phyloP scores from a whole-genome alignment of 441 rosid genomes.

The Caryocar brasiliense region DNA sequence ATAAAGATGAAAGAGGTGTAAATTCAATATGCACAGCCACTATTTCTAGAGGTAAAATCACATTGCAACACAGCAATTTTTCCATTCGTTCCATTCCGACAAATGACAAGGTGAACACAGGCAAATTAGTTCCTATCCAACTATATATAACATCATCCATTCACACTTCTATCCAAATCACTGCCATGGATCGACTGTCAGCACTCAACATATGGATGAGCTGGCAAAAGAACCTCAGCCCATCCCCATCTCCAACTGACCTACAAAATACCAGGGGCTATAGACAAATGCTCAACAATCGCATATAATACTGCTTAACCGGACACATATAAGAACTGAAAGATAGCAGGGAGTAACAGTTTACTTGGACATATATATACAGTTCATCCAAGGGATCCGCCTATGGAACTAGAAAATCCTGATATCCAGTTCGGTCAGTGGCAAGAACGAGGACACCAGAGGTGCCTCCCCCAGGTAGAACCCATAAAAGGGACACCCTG shows the following conservation, averaged over 20 bases:
- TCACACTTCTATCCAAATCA: slow-evolving; percentile 6
- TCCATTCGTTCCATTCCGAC: neutral
- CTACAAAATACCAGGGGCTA: slow-evolving; percentile 17
- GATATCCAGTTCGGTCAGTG: slow-evolving; percentile 9
- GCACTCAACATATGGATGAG: slow-evolving; percentile 7
- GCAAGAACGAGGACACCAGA: slow-evolving; percentile 20
- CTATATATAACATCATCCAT: neutral
- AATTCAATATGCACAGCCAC: too few relatives aligned
- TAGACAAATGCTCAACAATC: slow-evolving; percentile 21
- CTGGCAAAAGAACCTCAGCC: slow-evolving; percentile 9
- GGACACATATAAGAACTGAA: slow-evolving; percentile 6
- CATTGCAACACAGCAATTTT: too few relatives aligned
- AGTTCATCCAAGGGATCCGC: slow-evolving; percentile 21
- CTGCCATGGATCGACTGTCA: slow-evolving; percentile 6
- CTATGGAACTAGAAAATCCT: slow-evolving; percentile 19
- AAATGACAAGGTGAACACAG: slow-evolving; percentile 7
- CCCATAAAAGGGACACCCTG: slow-evolving; percentile 8
- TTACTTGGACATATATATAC: slow-evolving; percentile 25
- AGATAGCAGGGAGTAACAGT: slow-evolving; percentile 6
- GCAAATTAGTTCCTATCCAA: slow-evolving; percentile 6
- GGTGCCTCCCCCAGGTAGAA: slow-evolving; percentile 14
- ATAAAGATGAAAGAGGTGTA: too few relatives aligned
- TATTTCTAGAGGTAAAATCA: too few relatives aligned
- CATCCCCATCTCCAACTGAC: slow-evolving; percentile 9
- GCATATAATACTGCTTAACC: slow-evolving; percentile 12